Conservation (phyloP, 2,329 filamentous ascomycete genomes). For the Meredithiella fracta region DNA sequence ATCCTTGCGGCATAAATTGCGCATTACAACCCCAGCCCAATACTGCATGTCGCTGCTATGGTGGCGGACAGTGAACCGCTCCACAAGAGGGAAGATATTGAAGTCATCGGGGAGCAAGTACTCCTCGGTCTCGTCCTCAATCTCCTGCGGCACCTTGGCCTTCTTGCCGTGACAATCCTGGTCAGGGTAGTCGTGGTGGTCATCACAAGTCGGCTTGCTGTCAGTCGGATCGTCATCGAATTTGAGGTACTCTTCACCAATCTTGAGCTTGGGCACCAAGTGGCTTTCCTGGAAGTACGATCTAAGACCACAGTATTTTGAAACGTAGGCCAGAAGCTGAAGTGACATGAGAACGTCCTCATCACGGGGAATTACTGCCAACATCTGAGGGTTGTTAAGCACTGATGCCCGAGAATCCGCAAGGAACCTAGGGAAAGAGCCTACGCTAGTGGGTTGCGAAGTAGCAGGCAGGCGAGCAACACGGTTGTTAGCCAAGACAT, state of each 20-base stretch:
- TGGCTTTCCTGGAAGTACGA: slow-evolving; percentile 94
- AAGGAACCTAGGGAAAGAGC: slow-evolving; percentile 63
- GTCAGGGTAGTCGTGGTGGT: background rate
- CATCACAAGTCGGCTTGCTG: background rate
- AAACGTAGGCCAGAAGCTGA: slow-evolving; percentile 90
- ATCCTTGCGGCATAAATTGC: slow-evolving; percentile 95
- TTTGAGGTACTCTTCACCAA: slow-evolving; percentile 67
- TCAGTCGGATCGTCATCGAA: slow-evolving; percentile 47
- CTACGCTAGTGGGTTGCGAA: slow-evolving; percentile 26
- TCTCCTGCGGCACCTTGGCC: slow-evolving; percentile 21
- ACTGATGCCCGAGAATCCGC: slow-evolving; percentile 47
- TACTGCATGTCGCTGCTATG: slow-evolving; percentile 98
- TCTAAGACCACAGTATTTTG: slow-evolving; percentile 92
- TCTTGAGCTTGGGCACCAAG: slow-evolving; percentile 78
- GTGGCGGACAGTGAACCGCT: slow-evolving; percentile 93
- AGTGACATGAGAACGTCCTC: slow-evolving; percentile 97
- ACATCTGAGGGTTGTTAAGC: slow-evolving; percentile 52
- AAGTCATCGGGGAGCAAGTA: slow-evolving; percentile 86
- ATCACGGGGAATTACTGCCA: slow-evolving; percentile 86
- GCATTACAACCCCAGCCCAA: slow-evolving; percentile 98
- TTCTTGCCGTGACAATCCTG: background rate
- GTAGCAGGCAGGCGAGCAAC: slow-evolving; percentile 9
- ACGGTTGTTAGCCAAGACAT: slow-evolving; percentile 40
- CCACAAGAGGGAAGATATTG: slow-evolving; percentile 95
- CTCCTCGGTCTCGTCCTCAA: slow-evolving; percentile 52